phyloP scores from a whole-genome alignment of 139 green algal genomes.

The Asterochloris erici region DNA sequence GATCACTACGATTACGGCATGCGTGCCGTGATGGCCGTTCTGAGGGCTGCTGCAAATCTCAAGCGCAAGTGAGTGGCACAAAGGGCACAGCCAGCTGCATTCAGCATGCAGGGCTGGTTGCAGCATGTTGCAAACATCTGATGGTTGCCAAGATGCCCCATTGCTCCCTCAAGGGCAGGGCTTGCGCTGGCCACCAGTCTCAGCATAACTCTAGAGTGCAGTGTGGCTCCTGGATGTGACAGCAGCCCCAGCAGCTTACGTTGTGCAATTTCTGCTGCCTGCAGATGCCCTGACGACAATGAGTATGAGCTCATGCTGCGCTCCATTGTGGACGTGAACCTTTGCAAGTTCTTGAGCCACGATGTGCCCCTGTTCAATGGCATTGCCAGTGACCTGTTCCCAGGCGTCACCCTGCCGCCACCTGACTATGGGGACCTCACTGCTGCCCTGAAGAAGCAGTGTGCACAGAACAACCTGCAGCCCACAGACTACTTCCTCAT shows the following conservation, averaged over 20 bases:
- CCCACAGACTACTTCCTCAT: constrained; percentile 68
- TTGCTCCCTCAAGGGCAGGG: neutral
- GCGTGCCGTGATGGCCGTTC: constrained; percentile 74
- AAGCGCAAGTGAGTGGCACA: constrained; percentile 25
- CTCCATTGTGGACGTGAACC: constrained; percentile 74
- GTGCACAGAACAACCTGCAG: constrained; percentile 59
- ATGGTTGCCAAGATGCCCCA: neutral
- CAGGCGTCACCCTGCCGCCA: constrained; percentile 51
- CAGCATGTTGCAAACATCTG: neutral
- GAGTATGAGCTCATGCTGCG: constrained; percentile 73
- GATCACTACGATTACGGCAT: constrained; percentile 86
- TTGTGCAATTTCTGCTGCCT: neutral
- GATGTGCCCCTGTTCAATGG: constrained; percentile 79
- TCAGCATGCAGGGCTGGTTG: neutral
- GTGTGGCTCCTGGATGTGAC: neutral
- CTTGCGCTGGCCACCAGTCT: neutral
- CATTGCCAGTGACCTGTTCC: constrained; percentile 74
- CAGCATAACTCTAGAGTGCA: neutral
- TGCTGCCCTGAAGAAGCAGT: constrained; percentile 54
- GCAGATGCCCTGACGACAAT: constrained; percentile 50
- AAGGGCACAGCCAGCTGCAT: neutral
- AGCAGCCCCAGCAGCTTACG: too few relatives aligned
- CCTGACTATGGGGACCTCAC: constrained; percentile 58
- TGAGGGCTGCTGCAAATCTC: constrained; percentile 57
- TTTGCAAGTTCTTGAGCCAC: constrained; percentile 85